Evolutionary conservation across 129 eudicot species (phyloP).

Genomic region (Arctium minus): DNA sequence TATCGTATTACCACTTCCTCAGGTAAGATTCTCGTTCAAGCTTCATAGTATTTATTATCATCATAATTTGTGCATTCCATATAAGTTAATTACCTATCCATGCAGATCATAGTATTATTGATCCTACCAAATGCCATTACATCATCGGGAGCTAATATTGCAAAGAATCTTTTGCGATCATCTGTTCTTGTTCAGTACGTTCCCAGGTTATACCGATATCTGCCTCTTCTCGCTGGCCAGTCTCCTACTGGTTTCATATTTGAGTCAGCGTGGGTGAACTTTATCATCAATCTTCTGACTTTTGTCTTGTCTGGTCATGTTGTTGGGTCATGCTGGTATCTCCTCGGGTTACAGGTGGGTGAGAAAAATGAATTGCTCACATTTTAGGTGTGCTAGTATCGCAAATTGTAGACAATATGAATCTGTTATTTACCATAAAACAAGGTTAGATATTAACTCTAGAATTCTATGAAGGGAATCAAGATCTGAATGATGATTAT

Average conservation of each 20-base stretch:
- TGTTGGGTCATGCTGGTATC: conserved; percentile 86
- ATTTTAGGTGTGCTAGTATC: not conserved
- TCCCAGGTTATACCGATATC: conserved; percentile 72
- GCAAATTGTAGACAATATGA: not conserved
- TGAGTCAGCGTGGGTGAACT: conserved; percentile 86
- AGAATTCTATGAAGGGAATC: not conserved
- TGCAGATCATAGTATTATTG: conserved; percentile 70
- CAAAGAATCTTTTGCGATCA: conserved; percentile 68
- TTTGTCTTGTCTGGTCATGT: conserved; percentile 69
- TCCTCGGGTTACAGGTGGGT: conserved; percentile 75
- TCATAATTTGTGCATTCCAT: not conserved
- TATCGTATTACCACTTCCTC: conserved; percentile 84
- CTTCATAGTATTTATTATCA: not conserved
- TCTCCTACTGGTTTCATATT: conserved; percentile 68
- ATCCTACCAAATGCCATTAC: conserved; percentile 44
- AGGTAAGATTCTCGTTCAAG: conserved; percentile 36
- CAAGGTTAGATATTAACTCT: not conserved
- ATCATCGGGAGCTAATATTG: conserved; percentile 65
- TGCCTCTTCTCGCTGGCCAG: conserved; percentile 77
- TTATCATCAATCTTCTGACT: conserved; percentile 71
- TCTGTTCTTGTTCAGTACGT: conserved; percentile 76
- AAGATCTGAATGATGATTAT: not conserved
- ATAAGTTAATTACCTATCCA: not conserved
- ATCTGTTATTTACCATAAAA: not conserved
- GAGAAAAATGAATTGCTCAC: not conserved